These are phyloP conservation scores for Cymbopogon flexuosus DNA, from an alignment of 202 grass and related monocot genomes.

Conservation along the genomic window DNA sequence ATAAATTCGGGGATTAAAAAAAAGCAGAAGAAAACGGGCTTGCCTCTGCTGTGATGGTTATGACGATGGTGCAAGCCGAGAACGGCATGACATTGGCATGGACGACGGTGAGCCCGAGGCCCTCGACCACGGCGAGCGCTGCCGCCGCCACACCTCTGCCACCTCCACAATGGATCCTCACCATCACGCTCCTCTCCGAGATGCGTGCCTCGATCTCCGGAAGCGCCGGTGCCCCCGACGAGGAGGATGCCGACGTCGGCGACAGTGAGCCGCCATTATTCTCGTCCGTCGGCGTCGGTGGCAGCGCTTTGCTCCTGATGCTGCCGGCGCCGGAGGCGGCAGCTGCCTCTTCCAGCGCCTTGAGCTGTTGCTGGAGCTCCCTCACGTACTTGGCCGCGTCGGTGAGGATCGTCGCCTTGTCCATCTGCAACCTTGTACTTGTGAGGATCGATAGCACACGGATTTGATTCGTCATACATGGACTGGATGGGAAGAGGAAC, in stretches of 20 bases:
- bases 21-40: not conserved
- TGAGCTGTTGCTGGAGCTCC: conserved; percentile 57
- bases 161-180: conserved; percentile 24
- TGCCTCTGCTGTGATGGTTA: conserved; percentile 44
- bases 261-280: not conserved
- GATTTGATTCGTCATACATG: not conserved
- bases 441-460: too few species aligned
- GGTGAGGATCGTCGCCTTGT: conserved; percentile 69
- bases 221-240: not conserved
- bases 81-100: conserved; percentile 51
- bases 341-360: conserved; percentile 15
- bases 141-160: conserved; percentile 32
- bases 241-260: not conserved
- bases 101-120: conserved; percentile 39
- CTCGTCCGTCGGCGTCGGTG: not conserved
- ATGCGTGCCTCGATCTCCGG: conserved; percentile 57
- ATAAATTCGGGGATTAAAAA: not conserved
- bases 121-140: conserved; percentile 45
- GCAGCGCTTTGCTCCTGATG: conserved; percentile 6
- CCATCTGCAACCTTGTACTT: conserved; percentile 38
- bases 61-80: conserved; percentile 19
- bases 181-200: conserved; percentile 32
- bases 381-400: conserved; percentile 64
- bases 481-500: not conserved
- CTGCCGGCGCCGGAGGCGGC: not conserved